A percentile compares a stretch with the other conserved stretches of the same genome.
These are phyloP conservation scores for Rhodofomes roseus DNA, from an alignment of 1,284 basidiomycete species.

Conservation along the genomic window DNA sequence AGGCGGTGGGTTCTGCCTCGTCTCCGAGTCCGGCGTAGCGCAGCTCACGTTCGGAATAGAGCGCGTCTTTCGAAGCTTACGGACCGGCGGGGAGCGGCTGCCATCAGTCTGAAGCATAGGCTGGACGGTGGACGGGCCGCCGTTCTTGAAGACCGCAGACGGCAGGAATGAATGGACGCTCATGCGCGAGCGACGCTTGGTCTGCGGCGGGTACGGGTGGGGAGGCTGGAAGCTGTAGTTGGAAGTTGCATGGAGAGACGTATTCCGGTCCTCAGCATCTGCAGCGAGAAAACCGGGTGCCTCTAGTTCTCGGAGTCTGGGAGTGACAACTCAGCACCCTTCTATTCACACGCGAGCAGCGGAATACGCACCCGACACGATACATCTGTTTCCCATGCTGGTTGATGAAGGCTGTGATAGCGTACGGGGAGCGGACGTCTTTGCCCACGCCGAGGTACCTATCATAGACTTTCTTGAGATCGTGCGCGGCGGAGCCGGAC, in stretches of 20 bases:
- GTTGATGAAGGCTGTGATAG: conserved; percentile 73
- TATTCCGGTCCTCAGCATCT: conserved; percentile 25
- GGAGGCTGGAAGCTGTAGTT: conserved; percentile 11
- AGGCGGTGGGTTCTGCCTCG: conserved; percentile 21
- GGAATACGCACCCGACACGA: conserved; percentile 60
- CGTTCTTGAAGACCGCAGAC: conserved; percentile 47
- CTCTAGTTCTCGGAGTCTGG: conserved; percentile 47
- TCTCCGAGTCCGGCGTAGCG: conserved; percentile 3
- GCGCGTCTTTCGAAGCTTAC: conserved; percentile 62
- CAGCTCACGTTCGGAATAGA: conserved; percentile 54
- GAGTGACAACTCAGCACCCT: too few relatives aligned
- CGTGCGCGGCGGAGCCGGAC: conserved; percentile 65
- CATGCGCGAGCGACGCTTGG: conserved; percentile 57
- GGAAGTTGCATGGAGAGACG: conserved; percentile 10
- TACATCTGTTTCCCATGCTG: conserved; percentile 74
- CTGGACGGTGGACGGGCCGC: conserved; percentile 22
- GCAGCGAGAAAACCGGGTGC: conserved; percentile 40
- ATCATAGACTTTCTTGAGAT: conserved; percentile 72
- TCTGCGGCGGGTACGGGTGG: conserved; percentile 16
- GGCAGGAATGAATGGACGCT: conserved; percentile 63
- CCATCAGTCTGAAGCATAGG: conserved; percentile 22
- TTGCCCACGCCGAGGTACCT: conserved; percentile 60
- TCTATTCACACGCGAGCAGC: conserved; percentile 6
- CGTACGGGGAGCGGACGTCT: conserved; percentile 68
- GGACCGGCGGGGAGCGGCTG: conserved; percentile 32